Evolutionary conservation across 805 yeast species (phyloP), one percentile per base, ranked within the genome.

Genomic region (Schizosaccharomyces japonicus): DNA sequence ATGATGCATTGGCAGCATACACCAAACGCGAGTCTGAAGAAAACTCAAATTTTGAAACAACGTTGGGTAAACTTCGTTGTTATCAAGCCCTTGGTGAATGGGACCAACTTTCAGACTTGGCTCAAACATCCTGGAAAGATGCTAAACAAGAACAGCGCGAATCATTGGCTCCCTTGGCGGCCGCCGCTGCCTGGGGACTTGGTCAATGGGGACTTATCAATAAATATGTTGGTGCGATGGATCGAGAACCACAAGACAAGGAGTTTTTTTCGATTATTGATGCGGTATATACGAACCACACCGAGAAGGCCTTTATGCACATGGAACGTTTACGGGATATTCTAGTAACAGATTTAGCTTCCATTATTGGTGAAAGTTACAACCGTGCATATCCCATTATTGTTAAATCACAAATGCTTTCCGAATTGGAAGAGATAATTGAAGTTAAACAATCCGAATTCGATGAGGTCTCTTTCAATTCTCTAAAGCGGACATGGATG

Each of bases 131-230:
- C 57, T 90, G 98, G 98, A 67, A 65, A 15, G 66, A 68, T 26
- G 72, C 93, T 0, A 67, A 81, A 1, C 68, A 75, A 27, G 94
- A 83, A 17, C 73, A 75, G 33, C 72, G 77, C 54, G 68, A 94
- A 49, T 73, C 78, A 4, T 84, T 90, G 54, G 96, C 98, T 1
- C 96, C 96, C 0, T 65, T 90, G 48, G 98, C 96, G 0, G 98
- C 98, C 0, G 95, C 96, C 2, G 95, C 98, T 1, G 82, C 95
- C 1, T 90, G 98, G 98, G 95, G 96, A n/a, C 66, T 90, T 36
- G 87, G 87, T 1, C 90, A 82, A 57, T 90, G 98, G 98, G 95
- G 83, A 53, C 70, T 82, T 55, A 85, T 90, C 83, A 95, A 82
- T 56, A 73, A 79, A 6, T 90, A 84, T 56, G 85, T 87, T 49